Conservation (phyloP, 164 flowering plant species). For the grape (Vitis vinifera) region ASM3070453v1 NC_081817.1:28898001-28898500, state of each 20-base stretch:
- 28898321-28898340: slow-evolving; percentile 9
- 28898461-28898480: slow-evolving; percentile 14
- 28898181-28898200: slow-evolving; percentile 11
- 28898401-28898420: not conserved
- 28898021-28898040: slow-evolving; percentile 25
- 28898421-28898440: slow-evolving; percentile 13
- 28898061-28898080: slow-evolving; percentile 26
- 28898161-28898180: slow-evolving; percentile 39
- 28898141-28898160: slow-evolving; percentile 50
- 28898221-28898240: too few relatives aligned
- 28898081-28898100: slow-evolving; percentile 23
- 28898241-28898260: not conserved
- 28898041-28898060: slow-evolving; percentile 19
- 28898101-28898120: slow-evolving; percentile 15
- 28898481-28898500: not conserved
- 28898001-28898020: not conserved
- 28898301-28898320: slow-evolving; percentile 37
- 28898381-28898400: not conserved
- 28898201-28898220: too few relatives aligned
- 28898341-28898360: not conserved
- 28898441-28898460: slow-evolving; percentile 18
- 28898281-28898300: slow-evolving; percentile 28
- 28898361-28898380: too few relatives aligned
- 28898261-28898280: too few relatives aligned
- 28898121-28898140: slow-evolving; percentile 11